Percentiles rank a stretch among this genome's conserved stretches.
phyloP scores from a whole-genome alignment of 73 alveolate species.

The Paramecium bursaria region DNA sequence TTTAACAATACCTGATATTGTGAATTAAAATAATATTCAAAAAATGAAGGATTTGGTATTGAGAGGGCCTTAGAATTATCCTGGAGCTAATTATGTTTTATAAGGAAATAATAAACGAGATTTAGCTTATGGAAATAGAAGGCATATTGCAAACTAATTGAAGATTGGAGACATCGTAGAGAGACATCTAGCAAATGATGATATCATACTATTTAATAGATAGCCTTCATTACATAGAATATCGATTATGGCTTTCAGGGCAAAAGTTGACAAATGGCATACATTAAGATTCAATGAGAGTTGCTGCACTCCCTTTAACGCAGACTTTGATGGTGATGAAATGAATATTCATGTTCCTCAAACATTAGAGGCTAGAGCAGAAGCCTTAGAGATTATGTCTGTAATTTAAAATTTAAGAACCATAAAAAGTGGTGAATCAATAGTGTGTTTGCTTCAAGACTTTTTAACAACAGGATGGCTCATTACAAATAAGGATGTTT shows the following conservation, averaged over 20 bases:
- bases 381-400: constrained; percentile 92
- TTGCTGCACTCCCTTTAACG: constrained; percentile 99
- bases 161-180: constrained; percentile 97
- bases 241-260: constrained; percentile 97
- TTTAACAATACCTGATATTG: constrained; percentile 98
- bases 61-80: constrained; percentile 96
- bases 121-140: constrained; percentile 79
- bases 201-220: constrained; percentile 97
- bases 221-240: constrained; percentile 99
- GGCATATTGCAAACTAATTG: constrained; percentile 85
- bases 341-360: constrained; percentile 99
- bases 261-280: constrained; percentile 97
- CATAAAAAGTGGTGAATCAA: constrained; percentile 97
- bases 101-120: constrained; percentile 72
- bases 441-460: constrained; percentile 89
- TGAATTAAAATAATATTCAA: constrained; percentile 83
- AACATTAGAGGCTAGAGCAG: constrained; percentile 98
- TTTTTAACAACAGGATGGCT: constrained; percentile 94
- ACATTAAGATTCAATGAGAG: constrained; percentile 99
- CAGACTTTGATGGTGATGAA: constrained; percentile 99
- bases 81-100: constrained; percentile 95
- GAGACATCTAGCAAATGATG: constrained; percentile 97
- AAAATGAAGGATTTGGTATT: constrained; percentile 82
- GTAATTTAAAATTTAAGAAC: constrained; percentile 89
- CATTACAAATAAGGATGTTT: constrained; percentile 96